Evolutionary conservation across 306 rosid genomes (phyloP), one percentile per base, ranked within the genome.

Genomic region (Pyrus bretschneideri): DNA sequence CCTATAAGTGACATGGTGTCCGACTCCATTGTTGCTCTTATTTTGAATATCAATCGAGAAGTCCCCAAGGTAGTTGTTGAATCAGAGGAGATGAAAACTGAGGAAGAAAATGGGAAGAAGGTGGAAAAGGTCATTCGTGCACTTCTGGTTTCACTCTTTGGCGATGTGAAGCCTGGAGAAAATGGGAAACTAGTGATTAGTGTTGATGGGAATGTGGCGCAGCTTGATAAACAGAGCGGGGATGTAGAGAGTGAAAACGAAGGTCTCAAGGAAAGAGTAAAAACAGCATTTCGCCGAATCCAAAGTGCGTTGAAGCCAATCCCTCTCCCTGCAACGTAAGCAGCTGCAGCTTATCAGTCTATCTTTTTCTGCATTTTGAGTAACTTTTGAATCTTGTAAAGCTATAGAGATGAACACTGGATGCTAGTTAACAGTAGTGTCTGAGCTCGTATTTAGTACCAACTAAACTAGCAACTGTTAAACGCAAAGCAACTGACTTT

Each of bases 1-100:
- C 98, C 97, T 17, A 84, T 92, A 29, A 89, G 95, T 70, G 96
- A 94, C 79, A 89, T 92, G 96, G 97, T 94, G 2, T 94, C 97
- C 2, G 95, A 94, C 78, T 94, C 98, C 0, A 57, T 94, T 71
- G 91, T 94, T 73, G 96, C 98, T 74, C 86, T 94, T 64, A 67
- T 94, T 73, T 77, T 92, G 51, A 90, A 87, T 57, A 94, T 94
- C 83, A 89, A 76, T 80, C 83, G 96, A 0, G 96, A 93, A 52
- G 61, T 87, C 42, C 97, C 97, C 21, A 92, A 87, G 83, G 74
- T 92, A 60, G 84, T 90, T 35, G 89, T 70, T 25, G 98, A 90
- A 75, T 76, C 95, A 0, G 98, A 90, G 79, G 93, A 84, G 5
- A 40, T 55, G 45, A 87, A 85, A 78, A 75, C 89, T 1, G 95